Evolutionary conservation across 805 yeast genomes (phyloP), one percentile per base, ranked within the genome.

Genomic region (Wickerhamiella australiensis): DNA sequence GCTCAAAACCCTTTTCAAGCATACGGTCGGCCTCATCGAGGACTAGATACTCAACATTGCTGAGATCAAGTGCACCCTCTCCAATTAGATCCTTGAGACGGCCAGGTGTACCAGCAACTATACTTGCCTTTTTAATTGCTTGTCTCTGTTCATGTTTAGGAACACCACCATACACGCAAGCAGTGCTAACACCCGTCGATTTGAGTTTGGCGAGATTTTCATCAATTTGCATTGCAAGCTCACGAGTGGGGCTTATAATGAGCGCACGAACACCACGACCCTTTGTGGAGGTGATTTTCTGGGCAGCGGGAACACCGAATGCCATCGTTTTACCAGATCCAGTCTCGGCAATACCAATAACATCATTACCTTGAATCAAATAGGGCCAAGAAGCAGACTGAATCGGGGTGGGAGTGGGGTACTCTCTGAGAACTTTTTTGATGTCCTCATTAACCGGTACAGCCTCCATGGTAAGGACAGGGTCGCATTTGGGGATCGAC

Each of bases 251-350:
- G 2, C 96, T 87, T 42, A 92, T 80, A 51, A 85, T 85, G 51
- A 92, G 73, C 3, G 87, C 94, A 59, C 78, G 78, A 50, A 84
- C 73, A 17, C 82, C 82, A 33, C 67, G 33, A 66, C 63, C 43
- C 40, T 54, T 49, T 21, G 54, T 55, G n/a, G 69, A 61, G 37
- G 79, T 59, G 51, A 90, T 69, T 54, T 79, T 79, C 61, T 85
- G 74, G 48, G 90, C 75, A n/a, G 96, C 96, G 44, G 99, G 98
- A 27, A 92, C 92, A 64, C 96, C 95, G 64, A 90, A 92, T 0
- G 96, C 97, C 68, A 90, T 82, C 0, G 98, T 90, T 67, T 90
- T 90, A 61, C 98, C 98, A 0, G 96, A 85, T 35, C 98, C 98
- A 2, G 98, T 90, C 68, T 90, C 96, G 12, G 98, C 98, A 56